Evolutionary conservation across 2,329 filamentous ascomycete genomes (phyloP), one percentile per base, ranked within the genome.

Genomic region (Samsoniella hepiali): DNA sequence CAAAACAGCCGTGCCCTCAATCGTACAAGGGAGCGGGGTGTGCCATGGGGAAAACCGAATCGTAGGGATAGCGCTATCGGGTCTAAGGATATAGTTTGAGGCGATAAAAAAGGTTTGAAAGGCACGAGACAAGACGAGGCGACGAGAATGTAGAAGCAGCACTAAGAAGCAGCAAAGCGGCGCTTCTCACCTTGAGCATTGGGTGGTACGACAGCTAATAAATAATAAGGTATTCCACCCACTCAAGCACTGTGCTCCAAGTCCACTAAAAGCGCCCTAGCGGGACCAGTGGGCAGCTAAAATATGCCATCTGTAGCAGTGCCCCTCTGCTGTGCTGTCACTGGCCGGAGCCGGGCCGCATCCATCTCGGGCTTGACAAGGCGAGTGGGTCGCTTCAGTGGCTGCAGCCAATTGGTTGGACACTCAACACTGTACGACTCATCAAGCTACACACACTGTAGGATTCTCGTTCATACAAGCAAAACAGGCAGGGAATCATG

Each of bases 1-100:
- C 44, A 38, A 36, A 58, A 31, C 34, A 34, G 56, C 57, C 22
- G 32, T 40, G 44, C 57, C 34, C 32, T 59, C 57, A 59, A 22
- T 38, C 44, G 45, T 3, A 49, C 10, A n/a, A 50, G 15, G 15
- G 22, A 34, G 34, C 13, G 40, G 57, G 11, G 32, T 22, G 45
- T 40, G 34, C 57, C 57, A 59, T 59, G 34, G 22, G 27, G 44
- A n/a, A 47, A 15, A 36, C 6, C 13, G 32, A 17, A 40, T 45
- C 38, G 13, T 44, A 7, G 44, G 10, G n/a, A 40, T 5, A 36
- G 32, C 22, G 45, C 13, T 59, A 36, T 27, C 40, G 27, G 27
- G 13, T 13, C 5, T 5, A 36, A 34, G 38, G 17, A n/a, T 27
- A 13, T 9, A 13, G 6, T 11, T 36, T 53, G 6, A 44, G 49